Evolutionary conservation across 2,329 filamentous ascomycete genomes (phyloP).

Genomic region (Fusarium fujikuroi): DNA sequence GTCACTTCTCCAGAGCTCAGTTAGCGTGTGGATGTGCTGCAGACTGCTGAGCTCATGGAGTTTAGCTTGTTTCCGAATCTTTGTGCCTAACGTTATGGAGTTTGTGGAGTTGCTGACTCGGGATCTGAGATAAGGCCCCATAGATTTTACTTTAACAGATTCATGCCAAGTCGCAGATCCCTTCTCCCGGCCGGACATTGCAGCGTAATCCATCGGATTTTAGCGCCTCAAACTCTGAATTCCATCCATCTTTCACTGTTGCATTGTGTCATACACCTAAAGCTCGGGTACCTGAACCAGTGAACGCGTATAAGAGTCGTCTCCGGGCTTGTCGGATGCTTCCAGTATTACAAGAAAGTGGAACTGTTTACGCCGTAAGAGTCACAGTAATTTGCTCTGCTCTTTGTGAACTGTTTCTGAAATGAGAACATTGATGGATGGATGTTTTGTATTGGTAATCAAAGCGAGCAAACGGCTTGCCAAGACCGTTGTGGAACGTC

Average conservation of each 20-base stretch:
- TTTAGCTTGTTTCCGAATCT: constrained; percentile 37
- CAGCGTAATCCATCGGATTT: constrained; percentile 27
- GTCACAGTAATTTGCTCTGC: constrained; percentile 10
- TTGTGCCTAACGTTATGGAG: constrained; percentile 23
- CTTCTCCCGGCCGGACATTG: constrained; percentile 10
- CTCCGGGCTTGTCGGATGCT: neutral
- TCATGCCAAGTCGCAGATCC: constrained; percentile 21
- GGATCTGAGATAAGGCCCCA: constrained; percentile 26
- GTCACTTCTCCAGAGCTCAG: constrained; percentile 9
- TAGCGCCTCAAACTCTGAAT: neutral
- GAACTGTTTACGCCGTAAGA: constrained; percentile 4
- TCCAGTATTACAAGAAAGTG: neutral
- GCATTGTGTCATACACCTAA: neutral
- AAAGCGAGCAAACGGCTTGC: neutral
- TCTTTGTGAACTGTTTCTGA: neutral
- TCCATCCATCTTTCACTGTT: neutral
- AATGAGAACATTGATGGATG: constrained; percentile 1
- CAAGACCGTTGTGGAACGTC: constrained; percentile 1
- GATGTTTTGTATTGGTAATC: constrained; percentile 22
- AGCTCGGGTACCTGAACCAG: constrained; percentile 6
- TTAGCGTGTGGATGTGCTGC: constrained; percentile 16
- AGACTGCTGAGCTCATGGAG: constrained; percentile 25
- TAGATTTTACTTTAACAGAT: constrained; percentile 14
- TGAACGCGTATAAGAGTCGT: neutral
- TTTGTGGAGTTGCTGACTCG: constrained; percentile 31